Evolutionary conservation across 345 rosid species (phyloP), one percentile per base, ranked within the genome.

Genomic region (Boechera stricta): DNA sequence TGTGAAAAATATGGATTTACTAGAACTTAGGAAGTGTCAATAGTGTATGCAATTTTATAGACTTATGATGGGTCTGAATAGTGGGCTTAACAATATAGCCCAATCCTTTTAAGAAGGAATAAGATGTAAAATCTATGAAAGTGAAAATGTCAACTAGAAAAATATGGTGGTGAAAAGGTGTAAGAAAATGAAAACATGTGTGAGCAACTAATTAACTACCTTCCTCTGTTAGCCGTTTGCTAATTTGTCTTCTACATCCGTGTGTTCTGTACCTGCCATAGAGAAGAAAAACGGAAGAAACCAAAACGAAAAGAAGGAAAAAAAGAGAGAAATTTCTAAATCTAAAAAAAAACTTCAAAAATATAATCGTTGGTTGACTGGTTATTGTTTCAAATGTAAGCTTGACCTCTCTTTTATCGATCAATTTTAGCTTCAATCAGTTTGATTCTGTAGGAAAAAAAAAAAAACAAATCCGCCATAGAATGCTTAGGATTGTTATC

Each of bases 351-450:
- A 2, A 26, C 10, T 32, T 21, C 0, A 12, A 57, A 15, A 13
- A 2, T 16, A 1, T 12, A 45, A 18, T 48, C 24, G 29, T 45
- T 33, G 4, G 5, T 71, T 32, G 57, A 41, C 2, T 51, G 69
- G 69, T 53, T 73, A 51, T 52, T 29, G 51, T 62, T 63, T 54
- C 21, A 73, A 41, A 53, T 64, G 47, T 31, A 64, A 53, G 52
- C 64, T 54, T 64, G 26, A 54, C 77, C 71, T 64, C 62, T 63
- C 54, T 42, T 55, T 41, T 16, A 7, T 64, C 55, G 33, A 54
- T 53, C 15, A 38, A 64, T 64, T 53, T 64, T 29, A 4, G 63
- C 44, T 48, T 36, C 67, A 48, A 72, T 24, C 54, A 36, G 33
- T 51, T 51, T 61, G 69, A 32, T 44, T 44, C 64, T 44, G n/a